Evolutionary conservation across 805 yeast species (phyloP).

Genomic region (Saccharomycopsis fibuligera): DNA sequence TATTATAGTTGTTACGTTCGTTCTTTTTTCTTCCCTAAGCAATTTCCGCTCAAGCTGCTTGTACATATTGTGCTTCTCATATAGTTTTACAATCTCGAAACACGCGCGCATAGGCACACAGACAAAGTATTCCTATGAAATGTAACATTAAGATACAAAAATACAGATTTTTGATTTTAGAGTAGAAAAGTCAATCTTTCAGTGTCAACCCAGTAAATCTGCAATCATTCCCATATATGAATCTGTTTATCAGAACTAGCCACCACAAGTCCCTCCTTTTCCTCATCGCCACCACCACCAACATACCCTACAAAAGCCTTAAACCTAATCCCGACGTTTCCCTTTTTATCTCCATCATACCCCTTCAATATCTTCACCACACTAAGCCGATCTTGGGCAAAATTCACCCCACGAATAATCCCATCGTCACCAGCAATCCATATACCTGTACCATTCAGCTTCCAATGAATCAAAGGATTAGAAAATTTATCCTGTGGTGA

Average conservation of each 20-base stretch:
- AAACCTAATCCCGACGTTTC: slow-evolving; percentile 4
- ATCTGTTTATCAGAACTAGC: slow-evolving; percentile 7
- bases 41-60: too few relatives aligned
- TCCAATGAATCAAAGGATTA: slow-evolving; percentile 42
- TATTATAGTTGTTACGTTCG: too few relatives aligned
- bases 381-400: slow-evolving; percentile 33
- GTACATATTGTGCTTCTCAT: not conserved
- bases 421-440: slow-evolving; percentile 76
- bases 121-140: too few relatives aligned
- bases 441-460: slow-evolving; percentile 40
- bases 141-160: too few relatives aligned
- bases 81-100: too few relatives aligned
- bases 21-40: too few relatives aligned
- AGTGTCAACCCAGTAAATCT: too few relatives aligned
- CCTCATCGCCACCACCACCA: not conserved
- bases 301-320: not conserved
- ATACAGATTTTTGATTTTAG: too few relatives aligned
- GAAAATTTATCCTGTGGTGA: slow-evolving; percentile 69
- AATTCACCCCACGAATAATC: slow-evolving; percentile 49
- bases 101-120: too few relatives aligned
- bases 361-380: slow-evolving; percentile 20
- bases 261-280: not conserved
- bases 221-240: not conserved
- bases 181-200: too few relatives aligned
- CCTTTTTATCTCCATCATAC: not conserved